phyloP scores from a whole-genome alignment of 2,329 filamentous ascomycete genomes.

The Truncatella angustata region DNA sequence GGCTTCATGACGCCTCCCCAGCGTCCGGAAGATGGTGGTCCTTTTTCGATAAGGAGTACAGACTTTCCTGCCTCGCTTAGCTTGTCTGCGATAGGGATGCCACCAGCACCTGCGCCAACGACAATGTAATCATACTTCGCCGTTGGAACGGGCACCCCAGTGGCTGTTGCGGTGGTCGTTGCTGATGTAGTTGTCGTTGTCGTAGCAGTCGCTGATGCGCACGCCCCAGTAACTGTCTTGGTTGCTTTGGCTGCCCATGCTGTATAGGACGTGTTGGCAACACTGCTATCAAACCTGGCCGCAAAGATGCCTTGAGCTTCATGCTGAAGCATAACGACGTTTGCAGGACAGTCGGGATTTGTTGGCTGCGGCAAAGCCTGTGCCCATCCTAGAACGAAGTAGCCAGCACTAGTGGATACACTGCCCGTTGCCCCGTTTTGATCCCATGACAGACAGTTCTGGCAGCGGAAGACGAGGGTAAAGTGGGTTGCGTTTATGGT shows the following conservation, averaged over 20 bases:
- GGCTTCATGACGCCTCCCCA: constrained; percentile 64
- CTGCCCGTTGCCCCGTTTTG: constrained; percentile 43
- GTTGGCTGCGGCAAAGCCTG: constrained; percentile 43
- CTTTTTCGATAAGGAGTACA: constrained; percentile 63
- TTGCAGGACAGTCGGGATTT: constrained; percentile 40
- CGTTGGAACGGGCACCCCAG: constrained; percentile 30
- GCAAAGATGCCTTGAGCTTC: constrained; percentile 55
- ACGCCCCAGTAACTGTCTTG: constrained; percentile 33
- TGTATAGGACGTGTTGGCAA: constrained; percentile 38
- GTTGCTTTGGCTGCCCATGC: constrained; percentile 44
- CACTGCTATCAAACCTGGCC: constrained; percentile 33
- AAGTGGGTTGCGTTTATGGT: constrained; percentile 57
- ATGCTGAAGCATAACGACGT: constrained; percentile 50
- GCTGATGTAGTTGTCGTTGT: constrained; percentile 19
- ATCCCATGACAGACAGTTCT: constrained; percentile 54
- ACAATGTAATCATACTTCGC: constrained; percentile 58
- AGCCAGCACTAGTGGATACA: constrained; percentile 41
- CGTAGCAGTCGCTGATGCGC: constrained; percentile 20
- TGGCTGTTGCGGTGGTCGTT: constrained; percentile 25
- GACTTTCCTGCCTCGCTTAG: constrained; percentile 64
- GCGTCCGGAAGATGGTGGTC: constrained; percentile 59
- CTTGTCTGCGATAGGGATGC: constrained; percentile 58
- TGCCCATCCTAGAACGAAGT: constrained; percentile 54
- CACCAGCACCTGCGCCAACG: constrained; percentile 59
- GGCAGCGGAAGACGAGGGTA: constrained; percentile 64